phyloP scores from a whole-genome alignment of 176 grass and related monocot species.

The Carex cristatella region DNA sequence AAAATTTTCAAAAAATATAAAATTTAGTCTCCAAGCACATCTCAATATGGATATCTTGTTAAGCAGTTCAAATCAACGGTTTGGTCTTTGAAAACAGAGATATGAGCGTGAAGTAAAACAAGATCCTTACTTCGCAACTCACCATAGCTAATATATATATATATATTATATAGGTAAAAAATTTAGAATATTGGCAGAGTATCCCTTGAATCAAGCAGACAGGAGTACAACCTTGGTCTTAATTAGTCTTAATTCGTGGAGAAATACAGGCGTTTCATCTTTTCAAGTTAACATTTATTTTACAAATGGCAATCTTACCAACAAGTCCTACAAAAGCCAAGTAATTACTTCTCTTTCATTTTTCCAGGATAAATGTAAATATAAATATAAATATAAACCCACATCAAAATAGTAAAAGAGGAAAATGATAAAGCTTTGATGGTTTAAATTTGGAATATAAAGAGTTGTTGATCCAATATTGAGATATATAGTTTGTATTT shows the following conservation, averaged over 20 bases:
- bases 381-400: neutral
- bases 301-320: neutral
- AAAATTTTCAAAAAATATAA: too few relatives aligned
- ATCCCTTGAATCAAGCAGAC: neutral
- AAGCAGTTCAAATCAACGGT: too few relatives aligned
- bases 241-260: neutral
- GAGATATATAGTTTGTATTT: neutral
- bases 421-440: neutral
- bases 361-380: neutral
- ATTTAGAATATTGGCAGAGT: neutral
- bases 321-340: neutral
- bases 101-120: too few relatives aligned
- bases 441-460: neutral
- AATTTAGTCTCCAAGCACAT: too few relatives aligned
- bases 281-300: constrained; percentile 1
- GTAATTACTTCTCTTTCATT: neutral
- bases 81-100: too few relatives aligned
- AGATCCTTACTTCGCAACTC: too few relatives aligned
- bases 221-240: neutral
- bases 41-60: too few relatives aligned
- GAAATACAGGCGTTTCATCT: neutral
- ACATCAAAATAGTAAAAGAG: neutral
- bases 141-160: too few relatives aligned
- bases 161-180: neutral
- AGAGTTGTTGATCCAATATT: neutral